Conservation (phyloP, 192 early-diverging fungal genomes). For the Dissophora globulifera region DNA sequence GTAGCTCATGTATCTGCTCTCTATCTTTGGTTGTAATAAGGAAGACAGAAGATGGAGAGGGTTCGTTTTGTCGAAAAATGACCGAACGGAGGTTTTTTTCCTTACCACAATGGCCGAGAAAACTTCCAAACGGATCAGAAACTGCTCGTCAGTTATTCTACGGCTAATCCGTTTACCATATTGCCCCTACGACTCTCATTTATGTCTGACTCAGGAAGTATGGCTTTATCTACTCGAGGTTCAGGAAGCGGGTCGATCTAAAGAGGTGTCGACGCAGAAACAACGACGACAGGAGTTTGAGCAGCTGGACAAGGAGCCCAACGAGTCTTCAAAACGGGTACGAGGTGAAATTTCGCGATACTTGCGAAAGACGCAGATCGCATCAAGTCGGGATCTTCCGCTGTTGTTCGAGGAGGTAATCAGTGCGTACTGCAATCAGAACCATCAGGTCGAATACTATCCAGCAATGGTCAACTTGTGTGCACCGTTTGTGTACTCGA, state of each 20-base stretch:
- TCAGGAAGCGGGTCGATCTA: slow-evolving; percentile 23
- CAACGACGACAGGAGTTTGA: slow-evolving; percentile 34
- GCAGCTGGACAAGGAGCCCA: slow-evolving; percentile 70
- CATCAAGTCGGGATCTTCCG: slow-evolving; percentile 40
- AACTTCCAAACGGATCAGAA: no score
- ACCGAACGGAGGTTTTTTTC: no score
- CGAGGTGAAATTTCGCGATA: slow-evolving; percentile 81
- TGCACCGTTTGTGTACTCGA: slow-evolving; percentile 81
- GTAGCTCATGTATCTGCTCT: no score
- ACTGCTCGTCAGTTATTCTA: neutral
- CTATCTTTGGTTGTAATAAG: no score
- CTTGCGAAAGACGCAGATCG: slow-evolving; percentile 43
- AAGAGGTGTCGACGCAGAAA: slow-evolving; percentile 31
- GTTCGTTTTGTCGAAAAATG: no score
- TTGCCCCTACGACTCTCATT: no score
- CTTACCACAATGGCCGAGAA: no score
- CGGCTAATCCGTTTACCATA: no score
- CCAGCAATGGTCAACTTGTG: slow-evolving; percentile 78
- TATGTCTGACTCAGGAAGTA: slow-evolving; percentile 8
- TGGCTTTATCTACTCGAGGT: slow-evolving; percentile 37
- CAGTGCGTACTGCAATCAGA: slow-evolving; percentile 81
- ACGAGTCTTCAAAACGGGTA: slow-evolving; percentile 73
- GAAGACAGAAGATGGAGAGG: neutral
- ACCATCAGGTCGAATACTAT: slow-evolving; percentile 78
- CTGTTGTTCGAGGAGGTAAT: slow-evolving; percentile 82